These are phyloP conservation scores for Aspergillus ellipticus DNA, from an alignment of 495 filamentous ascomycete genomes.

Conservation along the genomic window DNA sequence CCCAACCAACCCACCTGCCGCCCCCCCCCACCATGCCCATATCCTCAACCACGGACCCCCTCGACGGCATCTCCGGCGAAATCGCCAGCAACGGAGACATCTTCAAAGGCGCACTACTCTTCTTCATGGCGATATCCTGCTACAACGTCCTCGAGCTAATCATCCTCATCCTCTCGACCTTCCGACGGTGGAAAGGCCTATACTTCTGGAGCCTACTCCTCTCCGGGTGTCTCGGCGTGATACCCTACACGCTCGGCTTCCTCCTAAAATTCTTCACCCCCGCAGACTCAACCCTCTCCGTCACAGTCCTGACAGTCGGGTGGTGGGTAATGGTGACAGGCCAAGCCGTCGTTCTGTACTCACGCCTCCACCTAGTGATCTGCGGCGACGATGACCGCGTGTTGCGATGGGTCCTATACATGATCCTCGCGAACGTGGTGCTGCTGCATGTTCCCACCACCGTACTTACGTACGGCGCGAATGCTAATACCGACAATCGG, in stretches of 20 bases:
- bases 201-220: slow-evolving; percentile 53
- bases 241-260: slow-evolving; percentile 51
- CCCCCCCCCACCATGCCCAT: neutral
- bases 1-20: too few species aligned
- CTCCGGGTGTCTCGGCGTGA: slow-evolving; percentile 39
- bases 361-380: slow-evolving; percentile 48
- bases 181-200: slow-evolving; percentile 48
- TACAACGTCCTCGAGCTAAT: slow-evolving; percentile 51
- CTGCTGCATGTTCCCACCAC: slow-evolving; percentile 48
- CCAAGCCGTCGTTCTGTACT: slow-evolving; percentile 50
- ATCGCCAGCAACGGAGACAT: slow-evolving; percentile 24
- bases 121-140: slow-evolving; percentile 46
- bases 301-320: slow-evolving; percentile 46
- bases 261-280: slow-evolving; percentile 48
- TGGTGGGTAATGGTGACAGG: slow-evolving; percentile 55
- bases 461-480: slow-evolving; percentile 47
- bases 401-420: slow-evolving; percentile 35
- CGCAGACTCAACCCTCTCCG: slow-evolving; percentile 30
- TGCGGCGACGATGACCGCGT: slow-evolving; percentile 36
- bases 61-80: slow-evolving; percentile 37
- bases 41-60: slow-evolving; percentile 19
- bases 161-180: slow-evolving; percentile 47
- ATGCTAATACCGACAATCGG: slow-evolving; percentile 20
- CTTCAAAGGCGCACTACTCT: slow-evolving; percentile 34
- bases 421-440: slow-evolving; percentile 45